Conservation (phyloP, 495 filamentous ascomycete genomes). For the Hypoxylon perforatum region DNA sequence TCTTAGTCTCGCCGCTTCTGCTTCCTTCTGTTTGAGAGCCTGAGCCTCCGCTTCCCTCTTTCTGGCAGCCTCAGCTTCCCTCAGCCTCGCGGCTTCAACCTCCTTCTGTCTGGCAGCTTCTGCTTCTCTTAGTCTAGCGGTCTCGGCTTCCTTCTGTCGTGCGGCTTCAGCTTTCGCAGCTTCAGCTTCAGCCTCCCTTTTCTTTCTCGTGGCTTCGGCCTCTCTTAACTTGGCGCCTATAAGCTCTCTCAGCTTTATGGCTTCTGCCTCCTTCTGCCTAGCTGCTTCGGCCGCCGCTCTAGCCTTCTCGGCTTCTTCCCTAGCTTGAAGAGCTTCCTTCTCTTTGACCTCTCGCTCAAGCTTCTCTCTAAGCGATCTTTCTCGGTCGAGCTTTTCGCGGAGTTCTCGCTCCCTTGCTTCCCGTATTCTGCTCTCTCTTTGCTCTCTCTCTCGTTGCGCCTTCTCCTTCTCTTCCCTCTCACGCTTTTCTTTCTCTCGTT, state of each 20-base stretch:
- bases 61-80: conserved; percentile 42
- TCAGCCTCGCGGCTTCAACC: conserved; percentile 34
- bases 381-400: conserved; percentile 53
- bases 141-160: conserved; percentile 32
- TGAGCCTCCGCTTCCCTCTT: conserved; percentile 38
- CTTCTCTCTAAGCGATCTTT: conserved; percentile 48
- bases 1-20: conserved; percentile 42
- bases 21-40: conserved; percentile 31
- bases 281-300: conserved; percentile 49
- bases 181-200: conserved; percentile 44
- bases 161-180: conserved; percentile 38
- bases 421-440: conserved; percentile 46
- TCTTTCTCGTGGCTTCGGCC: conserved; percentile 35
- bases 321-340: conserved; percentile 54
- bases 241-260: conserved; percentile 17
- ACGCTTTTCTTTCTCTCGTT: conserved; percentile 50
- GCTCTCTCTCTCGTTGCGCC: conserved; percentile 56
- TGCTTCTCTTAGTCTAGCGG: conserved; percentile 38
- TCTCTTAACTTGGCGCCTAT: conserved; percentile 26
- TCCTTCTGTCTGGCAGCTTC: conserved; percentile 40
- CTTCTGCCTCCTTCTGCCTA: conserved; percentile 44
- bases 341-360: conserved; percentile 49
- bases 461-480: conserved; percentile 59
- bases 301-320: conserved; percentile 41
- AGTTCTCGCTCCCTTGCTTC: conserved; percentile 49